Evolutionary conservation across 139 green algal species (phyloP).

Genomic region (Mesotaenium endlicherianum): DNA sequence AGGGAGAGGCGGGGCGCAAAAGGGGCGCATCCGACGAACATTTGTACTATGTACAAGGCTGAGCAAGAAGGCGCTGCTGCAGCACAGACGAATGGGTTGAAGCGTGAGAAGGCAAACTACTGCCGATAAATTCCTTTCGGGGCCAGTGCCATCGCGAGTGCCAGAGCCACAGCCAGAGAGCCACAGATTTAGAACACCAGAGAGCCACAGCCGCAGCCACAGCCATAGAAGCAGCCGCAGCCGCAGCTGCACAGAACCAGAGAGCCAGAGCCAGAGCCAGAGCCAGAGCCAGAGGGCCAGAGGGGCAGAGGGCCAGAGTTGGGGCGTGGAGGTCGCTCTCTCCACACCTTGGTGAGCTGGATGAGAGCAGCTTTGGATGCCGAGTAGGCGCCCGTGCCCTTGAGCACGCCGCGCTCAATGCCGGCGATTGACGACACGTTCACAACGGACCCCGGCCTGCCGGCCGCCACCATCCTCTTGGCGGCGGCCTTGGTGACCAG

Average conservation of each 20-base stretch:
- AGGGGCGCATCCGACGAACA: background rate
- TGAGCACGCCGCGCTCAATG: background rate
- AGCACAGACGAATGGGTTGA: background rate
- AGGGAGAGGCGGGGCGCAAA: background rate
- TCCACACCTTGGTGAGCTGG: background rate
- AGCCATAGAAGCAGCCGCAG: background rate
- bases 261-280: background rate
- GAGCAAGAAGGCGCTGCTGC: background rate
- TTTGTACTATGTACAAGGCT: background rate
- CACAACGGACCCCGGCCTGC: too few species aligned
- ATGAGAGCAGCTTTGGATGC: conserved; percentile 35
- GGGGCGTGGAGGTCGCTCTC: background rate
- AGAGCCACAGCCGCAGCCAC: background rate
- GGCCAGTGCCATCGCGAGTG: background rate
- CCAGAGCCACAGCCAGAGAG: background rate
- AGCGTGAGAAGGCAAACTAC: background rate
- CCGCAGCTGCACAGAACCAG: background rate
- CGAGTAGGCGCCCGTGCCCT: background rate
- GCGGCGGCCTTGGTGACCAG: background rate
- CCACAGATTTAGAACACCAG: background rate
- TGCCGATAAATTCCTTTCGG: background rate
- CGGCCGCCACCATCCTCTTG: background rate
- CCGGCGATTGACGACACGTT: background rate
- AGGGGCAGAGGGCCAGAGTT: background rate
- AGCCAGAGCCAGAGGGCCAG: background rate